Base-by-base conservation (phyloP, 805 yeast species). In the Huiozyma sinensis region DNA sequence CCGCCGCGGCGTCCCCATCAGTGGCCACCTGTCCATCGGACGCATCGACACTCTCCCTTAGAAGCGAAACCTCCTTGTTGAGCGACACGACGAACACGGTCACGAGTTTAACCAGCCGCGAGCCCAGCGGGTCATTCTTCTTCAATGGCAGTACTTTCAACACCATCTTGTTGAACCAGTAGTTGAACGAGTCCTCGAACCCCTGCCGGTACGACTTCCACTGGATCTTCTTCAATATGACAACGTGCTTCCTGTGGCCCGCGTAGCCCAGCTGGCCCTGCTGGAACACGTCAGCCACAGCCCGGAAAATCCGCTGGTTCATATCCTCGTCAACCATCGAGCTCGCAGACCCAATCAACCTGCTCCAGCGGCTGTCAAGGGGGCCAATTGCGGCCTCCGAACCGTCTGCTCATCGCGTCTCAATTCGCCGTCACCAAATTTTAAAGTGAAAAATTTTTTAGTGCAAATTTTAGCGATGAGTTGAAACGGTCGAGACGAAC, bases 251-350 rank as follows among this genome's bases (percentile, higher is more conserved):
- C 39, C 84, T 69, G 60, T 88, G 96, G 1, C 89, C 81, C 0
- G 89, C 81, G 31, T 80, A 70, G 1, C 85, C 71, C 24, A 64
- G 50, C 56, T 88, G 97, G 0, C 92, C 84, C 45, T 81, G 90
- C 55, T 83, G 90, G 56, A 88, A 88, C 4, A 80, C 77, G 45
- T 73, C 78, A 1, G 83, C 78, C 53, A 81, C 66, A 4, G 83
- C 76, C 8, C 48, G 44, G 33, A 66, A 65, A 28, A 76, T 61
- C 45, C 67, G 71, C 8, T 52, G 47, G 41, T 58, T 56, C 11
- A 53, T 52, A 42, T 56, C 61, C 36, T 51, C 56, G 0, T 60
- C 61, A 34, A 56, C 56, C 33, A 6, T 9, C 7, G 24, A 17
- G 24, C 24, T 17, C 4, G 2, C 24, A 17, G 24, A 17, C 24